phyloP scores from a whole-genome alignment of 2,329 filamentous ascomycete genomes.

The Elsinoe australis region DNA sequence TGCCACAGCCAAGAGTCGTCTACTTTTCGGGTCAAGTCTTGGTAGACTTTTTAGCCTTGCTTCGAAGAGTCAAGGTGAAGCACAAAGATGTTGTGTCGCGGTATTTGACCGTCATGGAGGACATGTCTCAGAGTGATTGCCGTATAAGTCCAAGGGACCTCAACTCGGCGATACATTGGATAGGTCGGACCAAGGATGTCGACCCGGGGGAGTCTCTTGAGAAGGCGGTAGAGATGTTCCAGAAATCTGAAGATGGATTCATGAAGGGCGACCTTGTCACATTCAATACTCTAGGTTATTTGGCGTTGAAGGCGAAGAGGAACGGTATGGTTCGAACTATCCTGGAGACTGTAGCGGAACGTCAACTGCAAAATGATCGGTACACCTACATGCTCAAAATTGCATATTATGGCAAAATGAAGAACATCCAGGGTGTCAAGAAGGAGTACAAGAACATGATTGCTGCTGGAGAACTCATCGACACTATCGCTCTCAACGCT shows the following conservation, averaged over 20 bases:
- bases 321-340: constrained; percentile 78
- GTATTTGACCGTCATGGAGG: constrained; percentile 75
- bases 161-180: constrained; percentile 76
- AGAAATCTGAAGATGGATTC: constrained; percentile 72
- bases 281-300: constrained; percentile 87
- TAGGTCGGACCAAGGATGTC: constrained; percentile 59
- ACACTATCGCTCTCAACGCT: constrained; percentile 78
- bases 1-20: constrained; percentile 48
- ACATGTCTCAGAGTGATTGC: constrained; percentile 68
- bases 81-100: constrained; percentile 59
- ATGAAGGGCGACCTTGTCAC: constrained; percentile 66
- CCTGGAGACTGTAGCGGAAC: constrained; percentile 67
- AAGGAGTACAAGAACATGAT: constrained; percentile 76
- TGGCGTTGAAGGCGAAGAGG: constrained; percentile 77
- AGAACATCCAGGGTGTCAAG: constrained; percentile 66
- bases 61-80: constrained; percentile 52
- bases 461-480: constrained; percentile 76
- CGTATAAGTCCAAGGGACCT: constrained; percentile 63
- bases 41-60: constrained; percentile 57
- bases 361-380: constrained; percentile 63
- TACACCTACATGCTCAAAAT: constrained; percentile 78
- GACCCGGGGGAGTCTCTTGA: constrained; percentile 55
- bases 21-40: constrained; percentile 47
- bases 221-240: constrained; percentile 70
- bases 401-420: constrained; percentile 69